Evolutionary conservation across 2,329 filamentous ascomycete genomes (phyloP).

Genomic region (Alternaria atra): DNA sequence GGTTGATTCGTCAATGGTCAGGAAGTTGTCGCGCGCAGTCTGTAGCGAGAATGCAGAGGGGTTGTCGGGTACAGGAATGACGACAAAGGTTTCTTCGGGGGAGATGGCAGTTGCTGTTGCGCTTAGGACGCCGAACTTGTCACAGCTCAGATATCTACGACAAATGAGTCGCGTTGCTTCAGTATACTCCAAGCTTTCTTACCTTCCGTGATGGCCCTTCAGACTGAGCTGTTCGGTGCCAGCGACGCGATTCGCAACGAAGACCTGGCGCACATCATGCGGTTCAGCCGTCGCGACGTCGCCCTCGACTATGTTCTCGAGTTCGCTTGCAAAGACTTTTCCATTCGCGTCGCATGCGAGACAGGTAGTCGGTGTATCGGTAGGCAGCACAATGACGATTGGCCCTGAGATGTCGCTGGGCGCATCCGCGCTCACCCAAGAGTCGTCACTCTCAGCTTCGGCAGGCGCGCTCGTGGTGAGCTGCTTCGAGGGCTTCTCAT

Average conservation of each 20-base stretch:
- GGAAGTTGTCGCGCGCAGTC: constrained; percentile 74
- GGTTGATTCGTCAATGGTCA: constrained; percentile 63
- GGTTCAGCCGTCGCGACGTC: constrained; percentile 88
- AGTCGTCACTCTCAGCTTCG: constrained; percentile 74
- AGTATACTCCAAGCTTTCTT: not conserved
- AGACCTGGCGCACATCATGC: constrained; percentile 94
- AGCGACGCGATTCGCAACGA: constrained; percentile 84
- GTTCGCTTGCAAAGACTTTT: constrained; percentile 79
- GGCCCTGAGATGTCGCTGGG: constrained; percentile 81
- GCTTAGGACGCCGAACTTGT: constrained; percentile 80
- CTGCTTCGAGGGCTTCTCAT: constrained; percentile 45
- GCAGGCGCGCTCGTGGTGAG: constrained; percentile 47
- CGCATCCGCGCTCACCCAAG: constrained; percentile 87
- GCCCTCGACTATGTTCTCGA: constrained; percentile 89
- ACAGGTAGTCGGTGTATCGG: constrained; percentile 71
- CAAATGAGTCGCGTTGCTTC: not conserved
- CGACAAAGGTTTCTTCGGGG: constrained; percentile 80
- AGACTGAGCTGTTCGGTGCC: constrained; percentile 85
- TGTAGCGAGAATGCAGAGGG: constrained; percentile 78
- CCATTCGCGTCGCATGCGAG: constrained; percentile 87
- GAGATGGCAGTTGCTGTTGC: constrained; percentile 84
- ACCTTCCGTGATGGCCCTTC: constrained; percentile 90
- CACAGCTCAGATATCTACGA: constrained; percentile 80
- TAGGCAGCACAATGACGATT: constrained; percentile 81
- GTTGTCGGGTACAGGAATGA: constrained; percentile 69